phyloP scores from a whole-genome alignment of 2,329 filamentous ascomycete species.

The Lachnellula subtilissima region DNA sequence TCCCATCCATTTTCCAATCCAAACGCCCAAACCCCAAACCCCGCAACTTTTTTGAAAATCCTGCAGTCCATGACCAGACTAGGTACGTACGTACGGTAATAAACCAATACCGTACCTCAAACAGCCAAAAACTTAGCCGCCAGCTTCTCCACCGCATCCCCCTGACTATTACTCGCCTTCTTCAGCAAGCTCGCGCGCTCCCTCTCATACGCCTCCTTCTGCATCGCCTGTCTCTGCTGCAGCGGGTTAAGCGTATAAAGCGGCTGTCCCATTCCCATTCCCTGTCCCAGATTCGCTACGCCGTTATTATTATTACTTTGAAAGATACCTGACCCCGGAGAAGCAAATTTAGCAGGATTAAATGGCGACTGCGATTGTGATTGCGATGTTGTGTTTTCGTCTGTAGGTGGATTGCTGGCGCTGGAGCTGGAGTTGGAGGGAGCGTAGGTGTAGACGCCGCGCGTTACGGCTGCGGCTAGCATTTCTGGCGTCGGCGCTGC shows the following conservation, averaged over 20 bases:
- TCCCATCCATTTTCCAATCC: no score
- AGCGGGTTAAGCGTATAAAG: constrained; percentile 39
- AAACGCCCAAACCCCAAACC: no score
- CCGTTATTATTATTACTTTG: constrained; percentile 31
- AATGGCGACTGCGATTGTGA: constrained; percentile 23
- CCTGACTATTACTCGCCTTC: constrained; percentile 23
- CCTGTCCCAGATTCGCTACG: constrained; percentile 5
- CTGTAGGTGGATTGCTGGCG: background rate
- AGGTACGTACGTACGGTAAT: no score
- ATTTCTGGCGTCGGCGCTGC: constrained; percentile 10
- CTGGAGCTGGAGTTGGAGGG: background rate
- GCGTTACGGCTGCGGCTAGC: constrained; percentile 4
- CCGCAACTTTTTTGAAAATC: no score
- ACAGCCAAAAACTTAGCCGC: constrained; percentile 25
- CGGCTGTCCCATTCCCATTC: constrained; percentile 25
- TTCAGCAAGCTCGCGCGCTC: constrained; percentile 36
- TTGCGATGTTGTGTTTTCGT: constrained; percentile 14
- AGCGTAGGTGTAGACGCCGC: constrained; percentile 7
- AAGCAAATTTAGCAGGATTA: constrained; percentile 42
- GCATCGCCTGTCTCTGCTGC: constrained; percentile 45
- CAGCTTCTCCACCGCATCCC: constrained; percentile 22
- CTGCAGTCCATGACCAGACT: no score
- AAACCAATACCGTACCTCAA: constrained; percentile 2
- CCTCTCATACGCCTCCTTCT: constrained; percentile 41
- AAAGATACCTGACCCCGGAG: constrained; percentile 37